A percentile compares a stretch with the other conserved stretches of the same genome.
phyloP scores from a whole-genome alignment of 768 basidiomycete genomes.

The Pleurotus djamor region DNA sequence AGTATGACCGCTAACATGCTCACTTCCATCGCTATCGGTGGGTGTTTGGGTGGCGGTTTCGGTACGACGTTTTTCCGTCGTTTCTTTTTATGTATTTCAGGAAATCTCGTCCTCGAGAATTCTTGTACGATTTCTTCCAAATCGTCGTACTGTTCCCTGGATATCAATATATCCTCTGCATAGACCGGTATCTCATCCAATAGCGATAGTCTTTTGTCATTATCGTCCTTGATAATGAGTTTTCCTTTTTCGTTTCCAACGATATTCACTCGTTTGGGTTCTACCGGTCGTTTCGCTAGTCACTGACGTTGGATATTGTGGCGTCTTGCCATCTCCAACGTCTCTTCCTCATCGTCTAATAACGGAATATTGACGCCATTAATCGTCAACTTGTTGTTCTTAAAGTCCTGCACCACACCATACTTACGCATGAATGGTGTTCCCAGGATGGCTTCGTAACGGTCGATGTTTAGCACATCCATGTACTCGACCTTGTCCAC shows the following conservation, averaged over 20 bases:
- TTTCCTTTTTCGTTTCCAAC: neutral
- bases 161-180: too few relatives aligned
- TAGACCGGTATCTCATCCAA: too few relatives aligned
- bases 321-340: neutral
- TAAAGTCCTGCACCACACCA: slow-evolving; percentile 20
- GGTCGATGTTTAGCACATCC: slow-evolving; percentile 31
- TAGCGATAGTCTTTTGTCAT: too few relatives aligned
- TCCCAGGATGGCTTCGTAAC: slow-evolving; percentile 32
- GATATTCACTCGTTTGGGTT: neutral
- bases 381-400: neutral
- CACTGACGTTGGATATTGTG: neutral
- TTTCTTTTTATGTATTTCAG: too few relatives aligned
- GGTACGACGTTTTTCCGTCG: too few relatives aligned
- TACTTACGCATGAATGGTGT: slow-evolving; percentile 26
- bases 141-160: too few relatives aligned
- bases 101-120: too few relatives aligned
- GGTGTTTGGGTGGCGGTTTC: too few relatives aligned
- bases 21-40: too few relatives aligned
- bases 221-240: neutral
- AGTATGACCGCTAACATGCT: neutral
- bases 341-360: neutral
- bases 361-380: neutral
- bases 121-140: too few relatives aligned
- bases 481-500: slow-evolving; percentile 16
- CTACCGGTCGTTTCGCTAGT: neutral